Conservation (phyloP, 1,139 yeast genomes). For the Saccharomycopsis hybrid region DNA sequence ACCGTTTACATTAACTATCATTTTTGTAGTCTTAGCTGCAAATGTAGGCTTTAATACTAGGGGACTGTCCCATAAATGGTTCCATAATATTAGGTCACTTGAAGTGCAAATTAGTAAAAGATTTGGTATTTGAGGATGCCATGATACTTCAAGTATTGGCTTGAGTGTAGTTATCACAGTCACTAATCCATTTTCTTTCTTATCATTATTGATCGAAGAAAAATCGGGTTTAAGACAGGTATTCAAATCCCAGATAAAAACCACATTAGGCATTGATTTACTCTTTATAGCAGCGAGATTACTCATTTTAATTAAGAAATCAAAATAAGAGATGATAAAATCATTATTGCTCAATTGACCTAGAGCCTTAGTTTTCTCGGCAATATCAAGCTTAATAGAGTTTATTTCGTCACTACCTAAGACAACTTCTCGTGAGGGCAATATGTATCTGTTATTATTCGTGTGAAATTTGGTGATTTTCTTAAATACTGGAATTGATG, state of each 20-base stretch:
- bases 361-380: too few species aligned
- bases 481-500: too few species aligned
- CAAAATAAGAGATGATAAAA: conserved; percentile 2
- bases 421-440: too few species aligned
- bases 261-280: not conserved
- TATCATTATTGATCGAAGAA: not conserved
- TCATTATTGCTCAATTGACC: not conserved
- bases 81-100: conserved; percentile 8
- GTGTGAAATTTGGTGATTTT: too few species aligned
- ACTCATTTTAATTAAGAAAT: not conserved
- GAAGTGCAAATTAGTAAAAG: conserved; percentile 10
- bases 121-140: conserved; percentile 14
- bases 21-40: not conserved
- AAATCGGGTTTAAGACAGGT: too few species aligned
- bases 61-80: not conserved
- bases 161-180: not conserved
- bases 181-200: not conserved
- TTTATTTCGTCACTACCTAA: too few species aligned
- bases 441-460: too few species aligned
- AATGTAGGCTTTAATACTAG: not conserved
- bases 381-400: too few species aligned
- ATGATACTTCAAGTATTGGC: conserved; percentile 1
- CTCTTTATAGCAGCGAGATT: conserved; percentile 11
- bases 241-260: conserved; percentile 16
- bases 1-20: too few species aligned